Evolutionary conservation across 805 yeast species (phyloP), one percentile per base, ranked within the genome.

Genomic region (Candida endomychidarum): DNA sequence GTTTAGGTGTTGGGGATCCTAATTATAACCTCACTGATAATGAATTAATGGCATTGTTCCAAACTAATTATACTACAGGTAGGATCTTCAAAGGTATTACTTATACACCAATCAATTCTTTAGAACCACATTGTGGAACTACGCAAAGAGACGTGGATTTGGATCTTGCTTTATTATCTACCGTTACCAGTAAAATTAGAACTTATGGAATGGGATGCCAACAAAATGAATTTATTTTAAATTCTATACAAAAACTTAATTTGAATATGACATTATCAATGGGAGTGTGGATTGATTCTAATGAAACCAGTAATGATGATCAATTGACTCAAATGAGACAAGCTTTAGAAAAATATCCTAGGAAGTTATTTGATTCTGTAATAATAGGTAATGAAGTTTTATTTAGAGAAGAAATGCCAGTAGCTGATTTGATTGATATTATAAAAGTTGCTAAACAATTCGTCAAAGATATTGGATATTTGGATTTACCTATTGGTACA

Each of bases 361-460:
- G 67, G 32, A 35, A 55, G 7, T 57, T 63, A 31, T 72, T 82
- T 46, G 77, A 79, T 31, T 58, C 77, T 2, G 64, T 83, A 2
- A 67, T 68, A 44, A 68, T 83, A 22, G 88, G 88, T 0, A 78
- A 80, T 49, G 88, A 83, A 46, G 85, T 77, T 0, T 54, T 80
- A 14, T 77, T 71, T 46, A 63, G 86, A 38, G 65, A 67, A 20
- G 86, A 80, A 1, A 63, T 67, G 43, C 46, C 70, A 2, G 50
- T 55, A 0, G 41, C 50, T 0, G 63, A 63, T 18, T 57, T 82
- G 15, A 47, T 72, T 9, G 48, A 48, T 1, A 72, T 72, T 38
- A 73, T 81, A 23, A 47, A 54, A 5, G 69, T 65, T 6, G 66
- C 75, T 3, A 73, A 69, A 47, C 32, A 46, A 0, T 72, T 60